Evolutionary conservation across 352 stramenopile genomes (phyloP).

Genomic region (Phytopythium aichiense): DNA sequence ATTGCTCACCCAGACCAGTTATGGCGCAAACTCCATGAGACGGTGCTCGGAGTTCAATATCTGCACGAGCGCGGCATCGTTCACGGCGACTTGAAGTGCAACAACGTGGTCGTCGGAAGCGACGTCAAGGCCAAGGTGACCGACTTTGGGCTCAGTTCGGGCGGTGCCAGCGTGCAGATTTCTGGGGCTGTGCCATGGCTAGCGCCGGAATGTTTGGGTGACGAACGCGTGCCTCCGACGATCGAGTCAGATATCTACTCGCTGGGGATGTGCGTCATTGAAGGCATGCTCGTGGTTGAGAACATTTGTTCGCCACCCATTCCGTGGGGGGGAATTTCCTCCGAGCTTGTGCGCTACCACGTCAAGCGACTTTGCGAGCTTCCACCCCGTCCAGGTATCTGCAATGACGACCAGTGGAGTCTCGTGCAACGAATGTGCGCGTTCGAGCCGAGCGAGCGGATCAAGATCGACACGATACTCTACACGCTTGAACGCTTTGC

Average conservation of each 20-base stretch:
- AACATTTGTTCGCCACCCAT: not conserved
- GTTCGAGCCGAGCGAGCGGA: not conserved
- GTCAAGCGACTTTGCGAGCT: not conserved
- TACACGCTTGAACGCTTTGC: not conserved
- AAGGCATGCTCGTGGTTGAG: not conserved
- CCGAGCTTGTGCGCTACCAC: not conserved
- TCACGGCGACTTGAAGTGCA: no score
- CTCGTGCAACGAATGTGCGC: not conserved
- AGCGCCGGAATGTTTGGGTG: not conserved
- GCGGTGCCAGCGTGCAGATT: not conserved
- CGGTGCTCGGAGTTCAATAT: slow-evolving; percentile 48
- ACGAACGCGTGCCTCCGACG: not conserved
- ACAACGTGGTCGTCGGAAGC: no score
- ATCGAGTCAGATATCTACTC: slow-evolving; percentile 1
- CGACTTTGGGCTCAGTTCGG: not conserved
- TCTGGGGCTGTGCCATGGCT: not conserved
- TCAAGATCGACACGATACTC: not conserved
- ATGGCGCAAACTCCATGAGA: slow-evolving; percentile 29
- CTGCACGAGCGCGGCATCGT: slow-evolving; percentile 30
- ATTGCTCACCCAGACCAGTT: slow-evolving; percentile 15
- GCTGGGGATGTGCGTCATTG: not conserved
- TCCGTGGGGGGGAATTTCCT: not conserved
- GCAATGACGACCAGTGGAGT: not conserved
- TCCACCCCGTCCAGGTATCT: not conserved
- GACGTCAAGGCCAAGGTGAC: no score